A percentile compares a stretch with the other conserved stretches of the same genome.
These are phyloP conservation scores for Chimonanthus praecox DNA, from an alignment of 164 flowering plant genomes.

Conservation along the genomic window DNA sequence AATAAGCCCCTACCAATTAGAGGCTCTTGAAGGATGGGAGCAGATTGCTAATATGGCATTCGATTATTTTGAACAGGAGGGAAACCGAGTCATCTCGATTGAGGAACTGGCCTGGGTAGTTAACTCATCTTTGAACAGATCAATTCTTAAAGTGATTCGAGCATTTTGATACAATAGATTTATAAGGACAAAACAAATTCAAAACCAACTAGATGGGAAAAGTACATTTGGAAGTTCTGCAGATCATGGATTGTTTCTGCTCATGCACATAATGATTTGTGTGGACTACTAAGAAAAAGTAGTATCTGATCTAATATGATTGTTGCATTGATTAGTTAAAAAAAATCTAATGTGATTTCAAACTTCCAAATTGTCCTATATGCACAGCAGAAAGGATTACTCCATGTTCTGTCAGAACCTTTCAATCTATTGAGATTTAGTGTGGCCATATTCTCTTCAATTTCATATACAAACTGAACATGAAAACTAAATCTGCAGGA, in stretches of 20 bases:
- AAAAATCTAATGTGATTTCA: neutral
- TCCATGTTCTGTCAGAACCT: neutral
- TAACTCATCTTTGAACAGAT: neutral
- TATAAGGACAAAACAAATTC: too few relatives aligned
- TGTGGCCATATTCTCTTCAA: neutral
- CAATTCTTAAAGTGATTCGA: too few relatives aligned
- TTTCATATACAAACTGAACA: neutral
- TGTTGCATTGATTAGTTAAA: too few relatives aligned
- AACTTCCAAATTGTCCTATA: neutral
- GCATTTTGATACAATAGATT: too few relatives aligned
- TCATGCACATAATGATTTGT: too few relatives aligned
- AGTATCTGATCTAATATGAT: too few relatives aligned
- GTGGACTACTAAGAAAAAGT: too few relatives aligned
- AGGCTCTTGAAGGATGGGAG: slow-evolving; percentile 86
- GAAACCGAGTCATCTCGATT: slow-evolving; percentile 62
- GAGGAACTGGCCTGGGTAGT: slow-evolving; percentile 77
- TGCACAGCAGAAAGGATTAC: neutral
- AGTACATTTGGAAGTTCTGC: too few relatives aligned
- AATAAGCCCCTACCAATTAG: slow-evolving; percentile 73
- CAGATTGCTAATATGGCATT: slow-evolving; percentile 61
- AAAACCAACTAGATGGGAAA: too few relatives aligned
- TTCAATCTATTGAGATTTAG: neutral
- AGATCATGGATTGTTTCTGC: too few relatives aligned
- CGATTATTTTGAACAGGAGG: slow-evolving; percentile 74
- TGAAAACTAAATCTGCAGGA: slow-evolving; percentile 44